A percentile compares a stretch with the other conserved stretches of the same genome.
Evolutionary conservation across 139 green algal genomes (phyloP).

Genomic region (Chlamydomonas applanata): DNA sequence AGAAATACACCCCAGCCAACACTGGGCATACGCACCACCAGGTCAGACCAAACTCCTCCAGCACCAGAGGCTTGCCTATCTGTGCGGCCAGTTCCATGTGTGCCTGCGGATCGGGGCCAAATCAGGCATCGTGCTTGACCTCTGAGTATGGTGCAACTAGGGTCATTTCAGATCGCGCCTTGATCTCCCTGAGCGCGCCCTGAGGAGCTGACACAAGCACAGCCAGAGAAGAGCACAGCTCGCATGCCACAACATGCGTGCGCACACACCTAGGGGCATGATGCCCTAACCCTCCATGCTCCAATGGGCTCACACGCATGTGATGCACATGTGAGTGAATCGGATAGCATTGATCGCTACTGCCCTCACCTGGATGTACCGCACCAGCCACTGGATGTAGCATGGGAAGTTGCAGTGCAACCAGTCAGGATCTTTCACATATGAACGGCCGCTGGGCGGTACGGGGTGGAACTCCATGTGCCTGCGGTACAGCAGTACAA

Average conservation of each 20-base stretch:
- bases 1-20: no score
- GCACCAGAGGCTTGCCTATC: slow-evolving; percentile 18
- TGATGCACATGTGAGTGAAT: no score
- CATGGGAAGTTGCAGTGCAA: not conserved
- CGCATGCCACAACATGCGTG: not conserved
- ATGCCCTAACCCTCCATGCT: no score
- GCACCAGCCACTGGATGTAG: slow-evolving; percentile 4
- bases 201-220: no score
- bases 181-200: no score
- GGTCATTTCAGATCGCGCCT: no score
- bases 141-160: no score
- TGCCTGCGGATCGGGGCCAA: not conserved
- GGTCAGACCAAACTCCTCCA: slow-evolving; percentile 26
- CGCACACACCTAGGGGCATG: not conserved
- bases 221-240: no score
- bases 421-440: slow-evolving; percentile 1
- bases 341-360: not conserved
- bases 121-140: no score
- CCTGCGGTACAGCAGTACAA: not conserved
- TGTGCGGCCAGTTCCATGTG: slow-evolving; percentile 3
- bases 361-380: slow-evolving; percentile 3
- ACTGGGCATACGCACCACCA: slow-evolving; percentile 16
- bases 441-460: not conserved
- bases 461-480: slow-evolving; percentile 9
- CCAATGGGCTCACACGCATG: no score